phyloP scores from a whole-genome alignment of 768 basidiomycete species.

The Cyclocybe aegerita region DNA sequence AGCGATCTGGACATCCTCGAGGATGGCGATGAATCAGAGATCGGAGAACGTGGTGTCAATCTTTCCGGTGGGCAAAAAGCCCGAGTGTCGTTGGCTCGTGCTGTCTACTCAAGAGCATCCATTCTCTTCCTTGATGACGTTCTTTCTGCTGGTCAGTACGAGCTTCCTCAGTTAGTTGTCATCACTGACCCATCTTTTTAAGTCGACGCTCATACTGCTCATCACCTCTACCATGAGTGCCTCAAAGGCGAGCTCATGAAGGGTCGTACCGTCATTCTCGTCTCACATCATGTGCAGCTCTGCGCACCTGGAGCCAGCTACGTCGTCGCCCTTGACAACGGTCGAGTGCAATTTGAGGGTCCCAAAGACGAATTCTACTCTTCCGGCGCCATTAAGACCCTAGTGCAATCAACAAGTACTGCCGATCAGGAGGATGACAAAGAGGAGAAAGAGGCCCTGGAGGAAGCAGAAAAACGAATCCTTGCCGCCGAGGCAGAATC shows the following conservation, averaged over 20 bases:
- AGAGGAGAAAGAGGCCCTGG: conserved; percentile 43
- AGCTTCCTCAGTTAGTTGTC: conserved; percentile 19
- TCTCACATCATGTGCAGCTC: conserved; percentile 93
- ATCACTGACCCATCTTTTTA: conserved; percentile 12
- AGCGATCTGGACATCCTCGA: conserved; percentile 81
- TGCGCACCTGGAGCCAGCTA: conserved; percentile 80
- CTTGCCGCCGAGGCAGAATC: conserved; percentile 47
- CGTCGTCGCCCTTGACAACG: conserved; percentile 82
- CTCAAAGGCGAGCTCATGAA: conserved; percentile 80
- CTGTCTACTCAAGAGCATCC: conserved; percentile 87
- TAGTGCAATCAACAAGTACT: conserved; percentile 57
- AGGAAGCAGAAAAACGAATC: conserved; percentile 38
- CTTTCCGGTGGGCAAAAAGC: conserved; percentile 67
- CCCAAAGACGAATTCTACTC: conserved; percentile 57
- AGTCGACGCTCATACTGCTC: conserved; percentile 93
- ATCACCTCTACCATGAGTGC: conserved; percentile 83
- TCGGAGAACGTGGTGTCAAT: conserved; percentile 81
- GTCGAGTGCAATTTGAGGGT: conserved; percentile 74
- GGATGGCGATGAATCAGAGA: conserved; percentile 86
- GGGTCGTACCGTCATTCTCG: conserved; percentile 84
- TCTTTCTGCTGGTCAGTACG: conserved; percentile 48
- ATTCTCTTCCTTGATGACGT: conserved; percentile 86
- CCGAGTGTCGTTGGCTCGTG: conserved; percentile 55
- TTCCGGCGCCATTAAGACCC: conserved; percentile 64
- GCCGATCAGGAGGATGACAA: conserved; percentile 56